Base-by-base conservation (phyloP, 2,329 filamentous ascomycete genomes). In the Pyricularia sp. region DNA sequence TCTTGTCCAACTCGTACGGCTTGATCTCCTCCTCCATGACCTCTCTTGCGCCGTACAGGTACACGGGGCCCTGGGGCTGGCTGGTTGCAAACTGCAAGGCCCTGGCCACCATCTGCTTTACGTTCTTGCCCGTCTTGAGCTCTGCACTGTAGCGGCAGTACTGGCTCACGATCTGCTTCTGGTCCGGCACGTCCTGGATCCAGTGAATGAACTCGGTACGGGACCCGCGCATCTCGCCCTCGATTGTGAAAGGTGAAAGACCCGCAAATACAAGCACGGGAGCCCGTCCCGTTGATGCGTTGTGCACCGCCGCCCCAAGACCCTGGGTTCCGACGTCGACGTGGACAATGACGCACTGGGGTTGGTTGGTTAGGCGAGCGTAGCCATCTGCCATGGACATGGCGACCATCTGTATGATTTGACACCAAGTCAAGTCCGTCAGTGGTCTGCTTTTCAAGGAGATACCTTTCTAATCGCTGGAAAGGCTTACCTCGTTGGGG, bases 41-140 rank as follows among this genome's bases (percentile, higher is more conserved):
- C 78, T 97, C 93, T 71, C 93, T 83, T 1, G 92, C 90, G 1
- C 90, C 92, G 69, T 85, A 87, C 4, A 97, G 81, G 73, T 97
- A 96, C 0, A 93, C 92, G 0, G 93, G 93, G 0, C 93, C 93
- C 71, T 89, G 85, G 0, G 93, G 93, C 68, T 90, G 90, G 31
- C 88, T 92, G 65, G 81, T 90, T 0, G 93, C 92, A 75, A 95
- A 96, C 73, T 92, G 92, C 69, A 97, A 78, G 0, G 93, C 93
- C 1, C 93, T 89, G 75, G 93, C 93, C 70, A 97, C 91, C 80
- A 96, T 89, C 80, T 97, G 92, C 82, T 96, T 96, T 70, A 96
- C 87, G 74, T 96, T 97, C 75, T 86, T 86, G 20, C 92, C 92
- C 2, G 90, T 90, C 80, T 93, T 94, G 78, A 97, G 89, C 80